Evolutionary conservation across 495 filamentous ascomycete species (phyloP).

Genomic region (Trichoderma parareesei): DNA sequence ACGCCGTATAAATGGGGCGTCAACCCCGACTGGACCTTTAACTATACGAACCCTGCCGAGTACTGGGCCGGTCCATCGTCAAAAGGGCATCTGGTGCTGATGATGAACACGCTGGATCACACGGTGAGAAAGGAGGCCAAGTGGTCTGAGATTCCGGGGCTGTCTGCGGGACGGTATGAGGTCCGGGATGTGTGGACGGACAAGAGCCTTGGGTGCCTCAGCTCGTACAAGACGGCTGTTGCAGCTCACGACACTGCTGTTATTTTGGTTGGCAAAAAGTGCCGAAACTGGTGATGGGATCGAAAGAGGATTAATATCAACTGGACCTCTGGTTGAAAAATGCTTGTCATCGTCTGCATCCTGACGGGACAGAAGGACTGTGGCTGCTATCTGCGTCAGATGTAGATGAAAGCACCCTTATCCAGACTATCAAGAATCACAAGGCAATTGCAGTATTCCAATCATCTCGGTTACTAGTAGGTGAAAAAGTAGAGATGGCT

Average conservation of each 20-base stretch:
- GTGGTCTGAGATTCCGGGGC: neutral
- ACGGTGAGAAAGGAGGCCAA: slow-evolving; percentile 9
- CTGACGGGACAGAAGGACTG: too few species aligned
- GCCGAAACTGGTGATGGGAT: neutral
- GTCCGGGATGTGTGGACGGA: slow-evolving; percentile 50
- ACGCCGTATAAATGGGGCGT: slow-evolving; percentile 60
- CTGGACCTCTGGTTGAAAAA: too few species aligned
- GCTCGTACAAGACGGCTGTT: neutral
- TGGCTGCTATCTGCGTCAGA: too few species aligned
- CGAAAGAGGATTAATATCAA: too few species aligned
- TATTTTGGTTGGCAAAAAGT: neutral
- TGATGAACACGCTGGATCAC: slow-evolving; percentile 38
- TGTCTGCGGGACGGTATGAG: slow-evolving; percentile 26
- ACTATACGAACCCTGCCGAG: slow-evolving; percentile 49
- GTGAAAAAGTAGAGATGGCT: too few species aligned
- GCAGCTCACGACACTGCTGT: neutral
- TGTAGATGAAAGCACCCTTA: too few species aligned
- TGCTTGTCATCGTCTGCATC: too few species aligned
- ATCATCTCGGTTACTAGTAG: too few species aligned
- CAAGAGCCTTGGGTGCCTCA: slow-evolving; percentile 39
- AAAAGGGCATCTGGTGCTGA: slow-evolving; percentile 40
- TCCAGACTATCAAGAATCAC: too few species aligned
- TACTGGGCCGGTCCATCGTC: slow-evolving; percentile 49
- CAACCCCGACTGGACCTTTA: slow-evolving; percentile 55
- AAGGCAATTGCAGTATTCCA: too few species aligned